These are phyloP conservation scores for barley (Hordeum vulgare) DNA, from an alignment of 176 grass and related monocot genomes.

Conservation along the genomic window MorexV3_pseudomolecules_assembly NC_058523.1:477898219-477898718, in stretches of 20 bases:
- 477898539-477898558: conserved; percentile 28
- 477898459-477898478: conserved; percentile 2
- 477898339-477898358: conserved; percentile 4
- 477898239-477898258: conserved; percentile 54
- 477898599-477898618: conserved; percentile 74
- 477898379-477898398: conserved; percentile 13
- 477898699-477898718: not conserved
- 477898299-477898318: conserved; percentile 74
- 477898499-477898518: conserved; percentile 28
- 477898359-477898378: not conserved
- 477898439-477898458: not conserved
- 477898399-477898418: conserved; percentile 11
- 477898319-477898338: conserved; percentile 48
- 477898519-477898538: conserved; percentile 31
- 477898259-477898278: conserved; percentile 66
- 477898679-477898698: not conserved
- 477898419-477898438: conserved; percentile 10
- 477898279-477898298: conserved; percentile 68
- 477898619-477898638: conserved; percentile 93
- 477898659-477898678: conserved; percentile 11
- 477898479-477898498: conserved; percentile 16
- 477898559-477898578: conserved; percentile 35
- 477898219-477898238: conserved; percentile 64
- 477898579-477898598: conserved; percentile 77
- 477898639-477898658: conserved; percentile 28